Conservation (phyloP, 2,329 filamentous ascomycete genomes). For the Tolypocladium pustulatum region DNA sequence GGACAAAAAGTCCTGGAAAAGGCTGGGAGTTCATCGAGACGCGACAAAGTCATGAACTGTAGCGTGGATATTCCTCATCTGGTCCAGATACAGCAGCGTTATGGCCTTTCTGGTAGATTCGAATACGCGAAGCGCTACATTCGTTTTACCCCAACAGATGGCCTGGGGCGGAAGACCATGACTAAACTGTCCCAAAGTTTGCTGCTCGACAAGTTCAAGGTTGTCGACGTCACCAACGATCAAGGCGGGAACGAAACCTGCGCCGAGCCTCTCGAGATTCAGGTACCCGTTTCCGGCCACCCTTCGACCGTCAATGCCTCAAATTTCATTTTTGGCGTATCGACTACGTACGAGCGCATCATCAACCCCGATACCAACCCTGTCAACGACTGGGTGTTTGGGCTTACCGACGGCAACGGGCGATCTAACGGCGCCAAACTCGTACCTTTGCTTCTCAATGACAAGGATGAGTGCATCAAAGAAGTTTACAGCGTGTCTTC, state of each 20-base stretch:
- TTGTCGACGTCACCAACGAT: constrained; percentile 34
- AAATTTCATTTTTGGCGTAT: constrained; percentile 49
- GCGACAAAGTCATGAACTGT: constrained; percentile 34
- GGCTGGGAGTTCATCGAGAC: no score
- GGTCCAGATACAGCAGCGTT: constrained; percentile 32
- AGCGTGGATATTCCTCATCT: constrained; percentile 36
- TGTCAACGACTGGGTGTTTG: constrained; percentile 49
- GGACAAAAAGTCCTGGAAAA: no score
- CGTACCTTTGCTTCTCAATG: constrained; percentile 42
- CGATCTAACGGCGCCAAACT: constrained; percentile 47
- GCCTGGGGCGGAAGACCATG: constrained; percentile 37
- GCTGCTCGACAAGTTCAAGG: constrained; percentile 39
- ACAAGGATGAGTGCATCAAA: constrained; percentile 39
- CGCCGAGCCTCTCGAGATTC: constrained; percentile 36
- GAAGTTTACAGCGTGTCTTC: constrained; percentile 34
- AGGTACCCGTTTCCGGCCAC: constrained; percentile 38
- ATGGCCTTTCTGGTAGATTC: constrained; percentile 37
- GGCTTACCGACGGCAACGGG: constrained; percentile 46
- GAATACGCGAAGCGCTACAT: constrained; percentile 48
- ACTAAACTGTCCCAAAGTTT: constrained; percentile 38
- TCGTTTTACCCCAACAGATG: constrained; percentile 34
- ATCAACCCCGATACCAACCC: constrained; percentile 39
- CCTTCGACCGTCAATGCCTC: constrained; percentile 42
- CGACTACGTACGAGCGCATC: constrained; percentile 45
- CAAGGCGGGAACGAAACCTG: constrained; percentile 29